Evolutionary conservation across 345 rosid genomes (phyloP), one percentile per base, ranked within the genome.

Genomic region (Anacardium occidentale): DNA sequence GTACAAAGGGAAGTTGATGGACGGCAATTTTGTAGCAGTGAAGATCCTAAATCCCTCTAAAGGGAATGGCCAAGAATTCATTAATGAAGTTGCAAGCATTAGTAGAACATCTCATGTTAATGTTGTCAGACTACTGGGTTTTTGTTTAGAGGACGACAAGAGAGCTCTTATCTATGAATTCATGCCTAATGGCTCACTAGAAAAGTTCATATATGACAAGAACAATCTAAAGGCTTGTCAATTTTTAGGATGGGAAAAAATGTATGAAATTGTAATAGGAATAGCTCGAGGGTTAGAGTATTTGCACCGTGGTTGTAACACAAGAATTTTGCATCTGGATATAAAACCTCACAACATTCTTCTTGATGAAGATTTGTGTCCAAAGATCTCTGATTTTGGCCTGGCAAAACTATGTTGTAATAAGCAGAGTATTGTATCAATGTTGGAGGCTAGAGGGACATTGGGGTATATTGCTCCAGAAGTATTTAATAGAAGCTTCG

Each of bases 281-380:
- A n/a, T n/a, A n/a, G n/a, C n/a, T n/a, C n/a, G n/a, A n/a, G n/a
- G n/a, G n/a, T n/a, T n/a, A n/a, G n/a, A 85, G 70, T 83, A 83
- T 57, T 71, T 85, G 64, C 91, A 87, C 55, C 67, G 58, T 20
- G 87, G 84, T 8, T 84, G 86, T 66, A 84, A 51, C 54, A 76
- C 78, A 0, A 81, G 66, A 64, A 82, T 83, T 47, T 47, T 87
- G 22, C 82, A 85, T 68, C 85, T 83, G 0, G 86, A 87, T 58
- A 81, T 85, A 74, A 88, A 82, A 42, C 85, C 89, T 18, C 82
- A 78, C 0, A 83, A 83, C 55, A 74, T 85, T 64, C 83, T 82
- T 67, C 68, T 85, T 5, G 85, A 85, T 0, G 63, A 72, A 67
- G 74, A 83, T 0, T 83, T 81, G 21, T 64, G 75, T 20, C 85